Percentiles rank a stretch among this genome's conserved stretches.
phyloP scores from a whole-genome alignment of 331 rosid genomes.

The Pyracantha coccinea region DNA sequence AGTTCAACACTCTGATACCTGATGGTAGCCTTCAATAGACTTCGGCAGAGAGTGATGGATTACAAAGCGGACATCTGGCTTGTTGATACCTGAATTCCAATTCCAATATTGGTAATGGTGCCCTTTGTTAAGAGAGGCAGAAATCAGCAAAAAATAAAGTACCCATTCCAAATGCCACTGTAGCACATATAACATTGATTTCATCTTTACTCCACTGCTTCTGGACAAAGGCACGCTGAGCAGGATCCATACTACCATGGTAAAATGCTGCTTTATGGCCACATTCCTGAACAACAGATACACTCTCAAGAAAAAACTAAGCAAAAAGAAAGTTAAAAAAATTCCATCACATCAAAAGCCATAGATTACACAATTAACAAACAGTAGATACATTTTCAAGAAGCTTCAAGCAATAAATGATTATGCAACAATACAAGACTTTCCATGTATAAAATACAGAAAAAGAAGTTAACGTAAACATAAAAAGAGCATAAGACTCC shows the following conservation, averaged over 20 bases:
- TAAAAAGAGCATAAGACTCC: neutral
- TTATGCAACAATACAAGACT: neutral
- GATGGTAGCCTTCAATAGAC: slow-evolving; percentile 98
- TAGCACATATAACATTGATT: slow-evolving; percentile 86
- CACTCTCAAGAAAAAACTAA: neutral
- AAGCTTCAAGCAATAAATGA: neutral
- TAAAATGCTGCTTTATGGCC: slow-evolving; percentile 94
- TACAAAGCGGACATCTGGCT: slow-evolving; percentile 97
- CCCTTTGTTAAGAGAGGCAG: slow-evolving; percentile 20
- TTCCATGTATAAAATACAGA: neutral
- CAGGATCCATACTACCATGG: slow-evolving; percentile 91
- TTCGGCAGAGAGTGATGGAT: slow-evolving; percentile 97
- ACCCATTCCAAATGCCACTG: slow-evolving; percentile 99
- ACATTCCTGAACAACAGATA: slow-evolving; percentile 54
- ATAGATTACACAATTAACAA: neutral
- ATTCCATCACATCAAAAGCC: neutral
- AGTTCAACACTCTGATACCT: slow-evolving; percentile 31
- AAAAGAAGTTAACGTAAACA: neutral
- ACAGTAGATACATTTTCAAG: neutral
- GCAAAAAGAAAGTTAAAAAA: neutral
- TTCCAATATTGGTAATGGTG: slow-evolving; percentile 15
- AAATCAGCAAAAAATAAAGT: slow-evolving; percentile 24
- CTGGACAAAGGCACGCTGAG: slow-evolving; percentile 80
- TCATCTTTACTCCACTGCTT: slow-evolving; percentile 99
- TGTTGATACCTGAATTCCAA: slow-evolving; percentile 81